Percentiles rank a stretch among this genome's conserved stretches.
phyloP scores from a whole-genome alignment of 345 rosid species.

The Eutrema heterophyllum region DNA sequence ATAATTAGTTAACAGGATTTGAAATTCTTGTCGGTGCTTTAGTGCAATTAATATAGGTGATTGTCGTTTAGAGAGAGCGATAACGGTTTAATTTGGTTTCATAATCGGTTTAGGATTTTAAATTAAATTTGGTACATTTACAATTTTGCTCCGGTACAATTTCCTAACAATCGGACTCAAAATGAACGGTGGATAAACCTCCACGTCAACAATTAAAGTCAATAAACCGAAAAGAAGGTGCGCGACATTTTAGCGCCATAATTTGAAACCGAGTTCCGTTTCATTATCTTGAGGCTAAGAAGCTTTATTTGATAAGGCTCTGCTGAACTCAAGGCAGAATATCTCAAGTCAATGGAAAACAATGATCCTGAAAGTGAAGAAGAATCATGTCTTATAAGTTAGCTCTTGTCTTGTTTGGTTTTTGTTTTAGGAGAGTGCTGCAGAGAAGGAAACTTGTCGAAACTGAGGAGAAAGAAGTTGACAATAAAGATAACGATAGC shows the following conservation, averaged over 20 bases:
- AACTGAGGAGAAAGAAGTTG: too few relatives aligned
- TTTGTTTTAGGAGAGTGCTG: too few relatives aligned
- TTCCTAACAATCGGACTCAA: neutral
- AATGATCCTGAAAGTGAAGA: too few relatives aligned
- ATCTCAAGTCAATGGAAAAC: too few relatives aligned
- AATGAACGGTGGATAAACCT: too few relatives aligned
- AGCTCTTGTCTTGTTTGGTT: too few relatives aligned
- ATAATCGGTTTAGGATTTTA: neutral
- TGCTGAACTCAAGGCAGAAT: too few relatives aligned
- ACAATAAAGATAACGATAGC: too few relatives aligned
- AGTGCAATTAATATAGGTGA: neutral
- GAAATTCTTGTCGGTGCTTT: constrained; percentile 9
- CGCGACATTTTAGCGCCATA: neutral
- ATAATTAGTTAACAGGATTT: neutral
- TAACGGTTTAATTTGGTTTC: constrained; percentile 13
- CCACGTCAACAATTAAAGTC: neutral
- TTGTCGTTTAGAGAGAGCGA: neutral
- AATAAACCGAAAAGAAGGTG: neutral
- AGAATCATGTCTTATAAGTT: too few relatives aligned
- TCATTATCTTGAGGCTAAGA: too few relatives aligned
- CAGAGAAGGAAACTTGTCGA: too few relatives aligned
- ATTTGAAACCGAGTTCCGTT: neutral
- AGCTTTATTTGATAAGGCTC: too few relatives aligned
- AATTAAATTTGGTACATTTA: neutral
- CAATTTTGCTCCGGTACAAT: neutral